Base-by-base conservation (phyloP, 805 yeast species). In the Sungouiozyma ichnusensis region DNA sequence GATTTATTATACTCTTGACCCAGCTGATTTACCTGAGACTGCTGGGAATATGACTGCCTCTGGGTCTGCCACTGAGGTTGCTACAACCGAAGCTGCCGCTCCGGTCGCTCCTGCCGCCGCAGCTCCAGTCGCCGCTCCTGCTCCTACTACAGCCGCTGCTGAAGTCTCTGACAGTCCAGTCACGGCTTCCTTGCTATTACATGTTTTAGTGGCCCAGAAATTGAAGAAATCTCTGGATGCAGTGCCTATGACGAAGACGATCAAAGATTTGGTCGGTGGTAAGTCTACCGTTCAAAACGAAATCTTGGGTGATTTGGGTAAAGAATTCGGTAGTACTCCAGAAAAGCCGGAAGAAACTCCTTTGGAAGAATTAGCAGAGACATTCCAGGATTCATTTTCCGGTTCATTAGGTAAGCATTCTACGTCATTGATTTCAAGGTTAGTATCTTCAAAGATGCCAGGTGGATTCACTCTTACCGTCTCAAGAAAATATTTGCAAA, bases 331-430 rank as follows among this genome's bases (percentile, higher is more conserved):
- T 57, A 68, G 92, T 36, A 88, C 97, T 39, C 99, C 99, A 35
- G 99, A 92, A 68, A 92, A 92, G 68, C 97, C 99, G 48, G 99
- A 92, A 69, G 99, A 92, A 61, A 84, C 95, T 35, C 98, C 98
- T 48, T 74, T 92, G 54, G 84, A 78, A 60, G 99, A 92, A 67
- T 78, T 92, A 63, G 97, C 97, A 38, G 97, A 86, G 60, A 80
- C 77, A 56, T 85, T 92, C 77, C 96, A 90, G 70, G 95, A 86
- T 50, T 71, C 88, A 20, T 92, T 86, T 72, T 62, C 69, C 51
- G 97, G 97, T 53, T 74, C 78, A 50, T 76, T 92, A 52, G 99
- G 99, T 64, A 92, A 92, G 66, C 95, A 88, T 58, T 82, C 97
- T 2, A 68, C 87, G 33, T 82, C 96, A 20, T 74, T 92, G 57